A percentile compares a stretch with the other conserved stretches of the same genome.
Conservation (phyloP, 2,329 filamentous ascomycete species). For the Akanthomyces uredinophilus region DNA sequence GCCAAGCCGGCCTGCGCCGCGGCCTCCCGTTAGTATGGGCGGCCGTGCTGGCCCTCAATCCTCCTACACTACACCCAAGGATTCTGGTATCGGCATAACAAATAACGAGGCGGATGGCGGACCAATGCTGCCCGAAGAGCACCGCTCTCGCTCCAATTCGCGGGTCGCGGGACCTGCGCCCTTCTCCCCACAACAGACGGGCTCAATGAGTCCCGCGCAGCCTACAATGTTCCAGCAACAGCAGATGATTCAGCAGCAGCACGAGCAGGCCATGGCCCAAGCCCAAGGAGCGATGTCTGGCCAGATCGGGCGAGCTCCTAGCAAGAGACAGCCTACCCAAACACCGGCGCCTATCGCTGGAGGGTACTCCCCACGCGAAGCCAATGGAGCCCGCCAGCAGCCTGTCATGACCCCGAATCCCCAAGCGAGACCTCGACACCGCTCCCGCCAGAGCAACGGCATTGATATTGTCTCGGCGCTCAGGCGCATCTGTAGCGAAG, state of each 20-base stretch:
- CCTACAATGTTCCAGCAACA: constrained; percentile 55
- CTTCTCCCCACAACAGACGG: constrained; percentile 42
- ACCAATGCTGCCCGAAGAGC: constrained; percentile 61
- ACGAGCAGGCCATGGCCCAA: constrained; percentile 71
- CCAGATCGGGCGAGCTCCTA: constrained; percentile 66
- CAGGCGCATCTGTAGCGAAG: constrained; percentile 83
- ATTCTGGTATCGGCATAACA: constrained; percentile 59
- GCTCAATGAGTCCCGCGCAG: constrained; percentile 32
- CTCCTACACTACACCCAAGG: constrained; percentile 46
- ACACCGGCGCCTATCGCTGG: constrained; percentile 20
- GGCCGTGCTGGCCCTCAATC: constrained; percentile 50
- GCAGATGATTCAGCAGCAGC: constrained; percentile 71
- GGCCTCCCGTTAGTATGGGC: constrained; percentile 66
- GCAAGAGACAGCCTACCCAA: constrained; percentile 56
- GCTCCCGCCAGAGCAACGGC: constrained; percentile 71
- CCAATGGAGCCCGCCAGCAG: constrained; percentile 23
- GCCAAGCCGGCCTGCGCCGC: constrained; percentile 79
- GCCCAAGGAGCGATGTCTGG: constrained; percentile 72
- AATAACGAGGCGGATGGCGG: constrained; percentile 53
- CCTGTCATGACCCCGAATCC: constrained; percentile 28
- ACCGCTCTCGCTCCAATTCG: constrained; percentile 65
- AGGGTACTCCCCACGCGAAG: constrained; percentile 3
- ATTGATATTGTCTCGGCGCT: constrained; percentile 79
- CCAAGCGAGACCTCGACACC: constrained; percentile 65
- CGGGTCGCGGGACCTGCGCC: constrained; percentile 50